Evolutionary conservation across 2,329 filamentous ascomycete species (phyloP), one percentile per base, ranked within the genome.

Genomic region (Phialophora macrospora): DNA sequence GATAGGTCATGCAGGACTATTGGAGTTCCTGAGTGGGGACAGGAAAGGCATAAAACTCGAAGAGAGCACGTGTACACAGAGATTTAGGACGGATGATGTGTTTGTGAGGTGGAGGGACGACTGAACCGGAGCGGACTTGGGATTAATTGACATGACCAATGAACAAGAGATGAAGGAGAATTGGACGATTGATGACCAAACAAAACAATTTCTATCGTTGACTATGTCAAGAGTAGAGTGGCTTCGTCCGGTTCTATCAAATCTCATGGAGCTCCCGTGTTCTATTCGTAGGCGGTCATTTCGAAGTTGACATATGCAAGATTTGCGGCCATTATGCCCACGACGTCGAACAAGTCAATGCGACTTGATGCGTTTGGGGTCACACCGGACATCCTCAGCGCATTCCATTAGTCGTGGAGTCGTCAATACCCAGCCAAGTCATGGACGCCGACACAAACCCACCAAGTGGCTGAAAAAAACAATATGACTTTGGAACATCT

Each of bases 1-100:
- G 95, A 99, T 99, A 80, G 95, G 95, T 1, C 94, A 99, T 77
- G 95, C 95, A 1, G 95, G 95, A 1, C 79, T 99, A 73, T 77
- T 97, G 73, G 93, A 93, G 1, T 95, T 90, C 76, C 84, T 88
- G 77, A 93, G 88, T 17, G 94, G 94, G 1, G 93, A 92, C 75
- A 41, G 28, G 66, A 97, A 93, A 1, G 52, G 28, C 5, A 60
- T 32, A 4, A 80, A 85, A 7, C 76, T 98, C 55, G 88, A 89
- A 69, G 91, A 97, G 52, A 94, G 90, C 72, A 92, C 90, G 12
- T 97, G 90, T 77, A 94, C 91, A 14, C 91, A 94, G 77, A 83
- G 91, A 61, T 94, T 93, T 76, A 87, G 91, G 73, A 94, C 91
- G 4, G 91, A 94, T 74, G 90, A 93, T 77, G 90, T 94, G 22